Base-by-base conservation (phyloP, 2,329 filamentous ascomycete species). In the Waltergamsia citrina region DNA sequence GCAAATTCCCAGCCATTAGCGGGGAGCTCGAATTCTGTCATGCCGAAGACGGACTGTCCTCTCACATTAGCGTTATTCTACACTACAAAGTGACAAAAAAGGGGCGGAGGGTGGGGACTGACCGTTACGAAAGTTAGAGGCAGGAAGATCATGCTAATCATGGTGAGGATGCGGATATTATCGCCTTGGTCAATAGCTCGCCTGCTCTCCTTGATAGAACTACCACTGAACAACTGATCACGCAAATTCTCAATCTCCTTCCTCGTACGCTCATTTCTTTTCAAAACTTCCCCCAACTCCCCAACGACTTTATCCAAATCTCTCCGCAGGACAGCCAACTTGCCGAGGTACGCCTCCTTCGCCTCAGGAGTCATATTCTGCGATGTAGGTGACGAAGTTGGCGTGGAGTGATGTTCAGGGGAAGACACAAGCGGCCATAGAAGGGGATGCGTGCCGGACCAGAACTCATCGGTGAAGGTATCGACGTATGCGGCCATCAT, bases 121-220 rank as follows among this genome's bases (percentile, higher is more conserved):
- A 63, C 62, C 11, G 73, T 77, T 6, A 76, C 72, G 46, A 78
- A 78, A 0, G 71, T 77, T 16, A 78, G 52, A 3, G 74, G 74
- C 15, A 78, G 56, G 47, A 78, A 78, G 41, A 78, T 65, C 47
- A 78, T 69, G 30, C 69, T 73, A 23, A 77, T 72, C 32, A 75
- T 62, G 5, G 74, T 78, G 30, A 79, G 47, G 21, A 69, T 55
- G 41, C 73, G 73, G 44, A 78, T 75, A 45, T 78, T 77, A 40
- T 76, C 67, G 3, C 75, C 74, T 47, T 80, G 74, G 36, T 78
- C 72, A 23, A 81, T 74, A 12, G 69, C 73, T 42, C 74, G 67
- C 11, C 74, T 56, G 26, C 64, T 69, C 48, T 79, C 74, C 43
- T 74, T 68, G 36, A 81, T 75, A 3, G 63, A 67, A n/a, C 74